Evolutionary conservation across 148 eudicot species (phyloP).

Genomic region (Limonium bicolor): DNA sequence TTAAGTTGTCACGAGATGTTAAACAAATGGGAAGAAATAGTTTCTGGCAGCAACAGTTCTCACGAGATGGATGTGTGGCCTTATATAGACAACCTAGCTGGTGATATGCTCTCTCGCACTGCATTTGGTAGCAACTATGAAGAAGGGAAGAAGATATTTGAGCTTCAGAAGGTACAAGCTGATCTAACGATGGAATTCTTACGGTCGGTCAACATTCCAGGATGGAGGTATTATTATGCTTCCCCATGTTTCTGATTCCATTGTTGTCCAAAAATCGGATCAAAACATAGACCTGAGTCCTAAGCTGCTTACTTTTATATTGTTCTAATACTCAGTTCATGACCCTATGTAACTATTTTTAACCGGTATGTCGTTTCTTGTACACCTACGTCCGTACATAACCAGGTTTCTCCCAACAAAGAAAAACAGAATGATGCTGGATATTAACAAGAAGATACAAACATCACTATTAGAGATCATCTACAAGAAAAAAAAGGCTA

Average conservation of each 20-base stretch:
- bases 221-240: conserved; percentile 40
- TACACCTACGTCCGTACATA: too few relatives aligned
- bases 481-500: conserved; percentile 12
- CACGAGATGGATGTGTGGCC: conserved; percentile 2
- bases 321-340: too few relatives aligned
- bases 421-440: conserved; percentile 1
- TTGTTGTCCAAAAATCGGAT: too few relatives aligned
- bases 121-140: conserved; percentile 44
- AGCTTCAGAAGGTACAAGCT: conserved; percentile 34
- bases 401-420: conserved; percentile 4
- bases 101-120: conserved; percentile 38
- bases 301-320: too few relatives aligned
- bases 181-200: conserved; percentile 33
- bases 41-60: not conserved
- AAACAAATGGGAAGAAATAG: not conserved
- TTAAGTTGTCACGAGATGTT: conserved; percentile 5
- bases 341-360: too few relatives aligned
- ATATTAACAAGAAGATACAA: conserved; percentile 1
- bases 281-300: too few relatives aligned
- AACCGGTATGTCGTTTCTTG: too few relatives aligned
- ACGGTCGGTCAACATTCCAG: conserved; percentile 34
- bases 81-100: conserved; percentile 15
- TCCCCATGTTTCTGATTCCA: too few relatives aligned
- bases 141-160: conserved; percentile 34
- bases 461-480: conserved; percentile 3